A percentile compares a stretch with the other conserved stretches of the same genome.
These are phyloP conservation scores for Sechiopsis laciniata DNA, from an alignment of 306 rosid genomes.

Conservation along the genomic window DNA sequence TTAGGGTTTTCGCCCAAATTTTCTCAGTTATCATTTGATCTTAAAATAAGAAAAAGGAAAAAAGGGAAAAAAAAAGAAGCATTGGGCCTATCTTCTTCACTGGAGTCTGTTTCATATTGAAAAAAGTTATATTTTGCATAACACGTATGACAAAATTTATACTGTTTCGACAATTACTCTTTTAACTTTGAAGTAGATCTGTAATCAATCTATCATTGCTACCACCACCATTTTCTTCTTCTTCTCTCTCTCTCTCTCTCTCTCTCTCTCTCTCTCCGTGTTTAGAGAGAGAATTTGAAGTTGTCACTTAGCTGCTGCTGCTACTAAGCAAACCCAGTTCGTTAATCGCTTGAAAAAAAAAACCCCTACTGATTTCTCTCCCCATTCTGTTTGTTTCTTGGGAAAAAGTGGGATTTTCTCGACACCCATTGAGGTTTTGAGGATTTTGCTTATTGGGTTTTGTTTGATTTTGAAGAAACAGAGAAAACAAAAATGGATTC, in stretches of 20 bases:
- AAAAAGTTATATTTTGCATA: slow-evolving; percentile 17
- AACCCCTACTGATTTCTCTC: slow-evolving; percentile 5
- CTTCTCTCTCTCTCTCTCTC: not conserved
- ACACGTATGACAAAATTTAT: slow-evolving; percentile 14
- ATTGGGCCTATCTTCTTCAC: slow-evolving; percentile 20
- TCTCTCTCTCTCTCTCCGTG: not conserved
- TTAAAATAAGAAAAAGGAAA: not conserved
- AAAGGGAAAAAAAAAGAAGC: not conserved
- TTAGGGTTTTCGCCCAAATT: no score
- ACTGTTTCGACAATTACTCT: slow-evolving; percentile 22
- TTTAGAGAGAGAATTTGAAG: slow-evolving; percentile 11
- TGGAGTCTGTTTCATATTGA: slow-evolving; percentile 17
- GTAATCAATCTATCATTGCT: slow-evolving; percentile 13
- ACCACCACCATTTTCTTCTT: not conserved
- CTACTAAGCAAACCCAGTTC: no score
- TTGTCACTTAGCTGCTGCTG: slow-evolving; percentile 3
- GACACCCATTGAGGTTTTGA: no score
- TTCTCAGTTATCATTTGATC: no score
- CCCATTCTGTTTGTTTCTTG: slow-evolving; percentile 18
- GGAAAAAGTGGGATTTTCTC: not conserved
- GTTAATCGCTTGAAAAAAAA: no score
- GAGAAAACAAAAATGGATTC: slow-evolving; percentile 47
- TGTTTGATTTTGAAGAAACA: not conserved
- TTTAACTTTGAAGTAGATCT: slow-evolving; percentile 22
- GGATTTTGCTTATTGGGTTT: not conserved